Base-by-base conservation (phyloP, 331 rosid species). In the Cydonia oblonga region DNA sequence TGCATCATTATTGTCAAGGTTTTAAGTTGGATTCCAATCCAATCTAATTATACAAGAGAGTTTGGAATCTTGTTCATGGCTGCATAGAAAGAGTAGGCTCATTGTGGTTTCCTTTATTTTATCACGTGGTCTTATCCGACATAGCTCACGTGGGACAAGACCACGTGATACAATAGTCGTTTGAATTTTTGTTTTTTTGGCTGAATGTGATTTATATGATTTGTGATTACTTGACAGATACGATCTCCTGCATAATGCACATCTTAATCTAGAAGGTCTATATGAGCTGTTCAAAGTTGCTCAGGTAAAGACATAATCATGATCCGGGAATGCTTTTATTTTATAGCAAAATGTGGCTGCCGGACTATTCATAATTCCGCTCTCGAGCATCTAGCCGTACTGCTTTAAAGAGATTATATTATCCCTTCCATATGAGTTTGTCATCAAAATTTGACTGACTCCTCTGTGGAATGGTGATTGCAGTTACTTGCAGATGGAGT, bases 401-500 rank as follows among this genome's bases (percentile, higher is more conserved):
- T 6, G 11, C 49, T 72, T 19, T 26, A 29, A 51, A 52, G 33
- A 24, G n/a, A 25, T 61, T 49, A 4, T 49, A 4, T 20, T 63
- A 42, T 49, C 57, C 24, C 24, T 69, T 69, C 6, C 24, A 1
- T 6, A 15, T 4, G 63, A n/a, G 18, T 70, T 61, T 51, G 18
- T 69, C 71, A 7, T 69, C 51, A 30, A 28, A 20, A 42, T 60
- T 69, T 30, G 32, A 52, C 82, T 78, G 60, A 66, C 73, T 70
- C 75, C 52, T 68, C 40, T 58, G 24, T 60, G 75, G 29, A 65
- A 32, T 32, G 63, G 59, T 78, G 60, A 71, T 76, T 87, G 76
- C 87, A 95, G 99, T 72, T 79, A 65, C 99, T 95, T 56, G 97
- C 99, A 20, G 97, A 95, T 78, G 99, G 99, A 75, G 99, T 95